Base-by-base conservation (phyloP, 345 rosid species). In the Brassica cretica region DNA sequence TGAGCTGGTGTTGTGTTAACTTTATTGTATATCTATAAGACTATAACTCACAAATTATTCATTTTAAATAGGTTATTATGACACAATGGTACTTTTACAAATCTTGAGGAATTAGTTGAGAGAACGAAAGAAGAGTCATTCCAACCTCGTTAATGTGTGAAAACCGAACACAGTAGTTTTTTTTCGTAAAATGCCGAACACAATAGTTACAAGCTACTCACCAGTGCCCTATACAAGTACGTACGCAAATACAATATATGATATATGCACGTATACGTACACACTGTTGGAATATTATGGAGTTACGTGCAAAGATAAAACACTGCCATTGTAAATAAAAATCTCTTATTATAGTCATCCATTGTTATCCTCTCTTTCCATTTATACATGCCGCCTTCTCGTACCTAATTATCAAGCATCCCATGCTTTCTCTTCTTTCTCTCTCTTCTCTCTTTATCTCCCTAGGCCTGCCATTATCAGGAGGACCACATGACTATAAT, bases 401-500 rank as follows among this genome's bases (percentile, higher is more conserved):
- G 56, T 46, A 75, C 72, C 82, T 55, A 80, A 74, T 64, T 62
- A 49, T 70, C 19, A 37, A 69, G 44, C 49, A 72, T 68, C 71
- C 9, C 66, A 55, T 68, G 65, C 64, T 41, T 49, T 74, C 62
- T 63, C 64, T 51, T 25, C 18, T 66, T 59, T 64, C 65, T 70
- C 71, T 37, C 59, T 27, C 39, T 68, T 76, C 24, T 44, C 55
- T 58, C 55, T 32, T 37, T 73, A 73, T 83, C 80, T 78, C 76
- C 74, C 82, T 80, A 81, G 85, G 80, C 82, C 85, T 86, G 85
- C 83, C 91, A 86, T 78, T 75, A 84, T 76, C 80, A 87, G 77
- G 84, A 87, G 91, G 93, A 90, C 97, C 95, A 88, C 95, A 86
- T 85, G 87, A 80, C 83, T 70, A 70, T 60, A 75, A 82, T 84